Base-by-base conservation (phyloP, 2,329 filamentous ascomycete genomes). In the Biscogniauxia sp. region DNA sequence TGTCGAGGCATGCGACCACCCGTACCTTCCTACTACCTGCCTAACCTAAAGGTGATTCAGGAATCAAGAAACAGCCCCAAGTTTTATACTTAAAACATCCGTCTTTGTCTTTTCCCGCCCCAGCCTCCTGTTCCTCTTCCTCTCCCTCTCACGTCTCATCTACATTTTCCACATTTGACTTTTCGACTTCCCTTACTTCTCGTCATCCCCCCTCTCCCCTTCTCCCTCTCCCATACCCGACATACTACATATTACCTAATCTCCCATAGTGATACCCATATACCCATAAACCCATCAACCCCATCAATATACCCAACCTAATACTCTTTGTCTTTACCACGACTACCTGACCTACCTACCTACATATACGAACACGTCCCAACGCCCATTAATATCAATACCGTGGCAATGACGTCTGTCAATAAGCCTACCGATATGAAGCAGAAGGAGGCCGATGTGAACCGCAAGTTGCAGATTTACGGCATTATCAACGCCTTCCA, bases 381-480 rank as follows among this genome's bases (percentile, higher is more conserved):
- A 17, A 45, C 26, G 15, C 13, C 9, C 37, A 41, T 13, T 49
- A 28, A 32, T 7, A 32, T 13, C 9, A 20, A 17, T 20, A 55
- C 49, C 54, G 26, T 54, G 26, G 67, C 41, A 61, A 74, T 75
- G 70, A 66, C 75, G 15, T 70, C 69, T 66, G 89, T 94, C 72
- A 93, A 95, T 77, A 85, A 83, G 69, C 91, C 92, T 32, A 88
- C 86, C 64, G 84, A 95, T 76, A 71, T 83, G 63, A 88, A 90
- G 80, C 77, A 85, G 75, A 94, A 93, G 84, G 92, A 96, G 80
- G 84, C 84, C 68, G 88, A 97, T 75, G 89, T 98, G 78, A 95
- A 95, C 78, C 87, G 88, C 75, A 99, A 99, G 82, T 88, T 99
- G 56, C 93, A 97, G 78, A 79, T 98, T 45, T 99, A 96, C 72